Conservation (phyloP, 345 rosid genomes). For the Pelargonium nanum region DNA sequence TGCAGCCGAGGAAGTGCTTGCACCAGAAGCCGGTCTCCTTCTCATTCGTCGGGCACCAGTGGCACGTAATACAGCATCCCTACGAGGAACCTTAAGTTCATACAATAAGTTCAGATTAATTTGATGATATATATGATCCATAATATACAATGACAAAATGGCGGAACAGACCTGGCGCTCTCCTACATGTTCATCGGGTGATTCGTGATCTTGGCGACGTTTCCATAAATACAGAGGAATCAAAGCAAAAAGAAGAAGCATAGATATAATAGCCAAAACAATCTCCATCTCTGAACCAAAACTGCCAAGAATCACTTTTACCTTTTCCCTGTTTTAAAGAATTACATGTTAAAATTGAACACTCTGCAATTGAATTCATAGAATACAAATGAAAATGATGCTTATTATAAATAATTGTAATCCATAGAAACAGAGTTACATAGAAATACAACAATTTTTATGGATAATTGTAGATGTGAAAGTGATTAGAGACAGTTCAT, state of each 20-base stretch:
- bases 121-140: no score
- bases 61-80: slow-evolving; percentile 55
- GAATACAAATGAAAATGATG: no score
- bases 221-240: slow-evolving; percentile 80
- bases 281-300: slow-evolving; percentile 51
- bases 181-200: slow-evolving; percentile 37
- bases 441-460: no score
- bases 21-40: slow-evolving; percentile 70
- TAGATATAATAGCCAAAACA: slow-evolving; percentile 41
- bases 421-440: no score
- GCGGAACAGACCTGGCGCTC: slow-evolving; percentile 31
- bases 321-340: no score
- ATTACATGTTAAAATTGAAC: no score
- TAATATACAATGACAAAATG: background rate
- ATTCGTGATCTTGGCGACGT: slow-evolving; percentile 41
- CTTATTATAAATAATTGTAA: no score
- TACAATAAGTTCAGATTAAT: background rate
- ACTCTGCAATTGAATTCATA: no score
- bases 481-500: no score
- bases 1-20: slow-evolving; percentile 60
- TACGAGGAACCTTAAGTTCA: slow-evolving; percentile 31
- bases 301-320: no score
- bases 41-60: slow-evolving; percentile 76
- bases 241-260: slow-evolving; percentile 48
- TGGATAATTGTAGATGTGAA: no score